Evolutionary conservation across 768 basidiomycete genomes (phyloP).

Genomic region (Boletus rubescentipes): DNA sequence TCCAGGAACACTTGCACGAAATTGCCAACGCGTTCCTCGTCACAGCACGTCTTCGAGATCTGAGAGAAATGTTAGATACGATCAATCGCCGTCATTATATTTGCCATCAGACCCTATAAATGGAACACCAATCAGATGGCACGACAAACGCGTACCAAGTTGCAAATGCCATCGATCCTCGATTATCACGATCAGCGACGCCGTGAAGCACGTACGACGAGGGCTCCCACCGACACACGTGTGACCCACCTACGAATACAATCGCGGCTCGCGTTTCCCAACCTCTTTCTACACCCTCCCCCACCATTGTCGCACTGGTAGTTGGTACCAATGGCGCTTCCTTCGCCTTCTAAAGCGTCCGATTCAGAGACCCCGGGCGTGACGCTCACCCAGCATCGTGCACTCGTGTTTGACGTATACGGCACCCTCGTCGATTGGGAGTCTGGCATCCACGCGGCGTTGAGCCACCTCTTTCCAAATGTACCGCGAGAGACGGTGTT

Average conservation of each 20-base stretch:
- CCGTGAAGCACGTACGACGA: too few species aligned
- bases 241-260: conserved; percentile 1
- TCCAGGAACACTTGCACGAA: too few species aligned
- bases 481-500: conserved; percentile 41
- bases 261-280: neutral
- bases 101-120: neutral
- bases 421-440: conserved; percentile 82
- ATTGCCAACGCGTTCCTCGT: neutral
- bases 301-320: neutral
- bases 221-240: neutral
- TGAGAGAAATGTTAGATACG: too few species aligned
- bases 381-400: conserved; percentile 26
- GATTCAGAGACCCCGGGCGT: neutral
- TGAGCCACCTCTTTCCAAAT: conserved; percentile 32
- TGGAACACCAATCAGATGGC: neutral
- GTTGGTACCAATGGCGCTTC: conserved; percentile 19
- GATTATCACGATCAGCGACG: too few species aligned
- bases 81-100: neutral
- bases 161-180: too few species aligned
- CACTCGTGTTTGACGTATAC: conserved; percentile 74
- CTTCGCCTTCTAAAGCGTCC: conserved; percentile 3
- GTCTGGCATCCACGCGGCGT: conserved; percentile 54
- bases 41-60: neutral
- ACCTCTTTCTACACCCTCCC: too few species aligned
- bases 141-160: too few species aligned